Conservation (phyloP, 176 grass and related monocot genomes). For the Ananas comosus region DNA sequence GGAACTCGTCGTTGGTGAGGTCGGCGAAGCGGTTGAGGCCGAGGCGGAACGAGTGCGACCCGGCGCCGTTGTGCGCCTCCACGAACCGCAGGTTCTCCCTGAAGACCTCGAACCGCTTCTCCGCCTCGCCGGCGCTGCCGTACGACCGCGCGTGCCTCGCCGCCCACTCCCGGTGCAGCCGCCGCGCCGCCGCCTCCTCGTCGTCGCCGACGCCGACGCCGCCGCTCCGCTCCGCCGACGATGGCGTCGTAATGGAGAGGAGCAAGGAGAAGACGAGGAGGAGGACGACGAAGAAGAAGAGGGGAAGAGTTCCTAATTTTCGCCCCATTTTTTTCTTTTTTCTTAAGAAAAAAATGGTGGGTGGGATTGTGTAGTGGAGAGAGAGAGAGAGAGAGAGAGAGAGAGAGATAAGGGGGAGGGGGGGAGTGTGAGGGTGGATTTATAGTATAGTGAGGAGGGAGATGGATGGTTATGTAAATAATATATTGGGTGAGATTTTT, state of each 20-base stretch:
- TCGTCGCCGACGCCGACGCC: conserved; percentile 62
- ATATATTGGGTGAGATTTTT: too few relatives aligned
- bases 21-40: conserved; percentile 85
- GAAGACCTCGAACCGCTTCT: conserved; percentile 49
- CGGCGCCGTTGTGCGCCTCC: conserved; percentile 71
- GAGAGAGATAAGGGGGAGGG: too few relatives aligned
- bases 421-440: too few relatives aligned
- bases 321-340: too few relatives aligned
- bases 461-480: too few relatives aligned
- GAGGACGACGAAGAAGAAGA: neutral
- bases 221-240: conserved; percentile 46
- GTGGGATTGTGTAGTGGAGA: too few relatives aligned
- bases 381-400: too few relatives aligned
- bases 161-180: conserved; percentile 60
- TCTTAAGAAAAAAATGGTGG: too few relatives aligned
- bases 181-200: conserved; percentile 56
- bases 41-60: conserved; percentile 65
- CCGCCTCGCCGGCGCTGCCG: conserved; percentile 57
- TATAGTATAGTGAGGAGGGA: too few relatives aligned
- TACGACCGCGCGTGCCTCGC: conserved; percentile 27
- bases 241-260: conserved; percentile 11
- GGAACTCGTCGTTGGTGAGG: conserved; percentile 91
- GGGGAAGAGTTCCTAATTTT: too few relatives aligned
- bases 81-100: conserved; percentile 65
- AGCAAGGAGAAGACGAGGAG: neutral